Base-by-base conservation (phyloP, 2,329 filamentous ascomycete genomes). In the Phaeosphaeriaceae sp. region DNA sequence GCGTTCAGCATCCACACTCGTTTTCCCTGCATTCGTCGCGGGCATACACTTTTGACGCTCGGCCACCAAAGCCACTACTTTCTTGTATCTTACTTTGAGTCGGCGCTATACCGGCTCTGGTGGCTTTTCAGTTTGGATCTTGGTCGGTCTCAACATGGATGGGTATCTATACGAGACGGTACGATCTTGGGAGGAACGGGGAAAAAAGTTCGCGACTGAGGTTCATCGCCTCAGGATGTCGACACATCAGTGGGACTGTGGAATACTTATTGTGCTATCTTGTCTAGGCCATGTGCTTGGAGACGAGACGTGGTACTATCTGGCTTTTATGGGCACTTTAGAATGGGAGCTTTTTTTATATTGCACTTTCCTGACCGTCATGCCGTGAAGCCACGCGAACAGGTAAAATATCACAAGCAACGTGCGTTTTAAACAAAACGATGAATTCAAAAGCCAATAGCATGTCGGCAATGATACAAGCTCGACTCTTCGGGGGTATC, bases 41-140 rank as follows among this genome's bases (percentile, higher is more conserved):
- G 27, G 25, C 25, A 27, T 27, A 27, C 25, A 27, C 25, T 27
- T 4, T 33, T 27, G n/a, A 15, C 57, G 57, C 53, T 62, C 48
- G 62, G 21, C 44, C 42, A 33, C 57, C 50, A 48, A 15, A 31
- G 20, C 20, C 49, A 41, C 27, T 46, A 48, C 44, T 22, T 69
- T 69, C 67, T 68, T 70, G 67, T 70, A 70, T 67, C 62, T 65
- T 69, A 66, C 62, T 65, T 62, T 58, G 55, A 53, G 49, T 49
- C 52, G 51, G 56, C 50, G 54, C 45, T n/a, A 22, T 20, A n/a
- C 20, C 41, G 41, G 41, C 41, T 44, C 20, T 21, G 41, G 41
- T 19, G 41, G n/a, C 11, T 44, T 44, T 51, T n/a, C 22, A 27
- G 27, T 17, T 42, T 20, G 24, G 27, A 40, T 27, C 19, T 48